phyloP scores from a whole-genome alignment of 139 green algal species.

The Chlamydomonas urium region DNA sequence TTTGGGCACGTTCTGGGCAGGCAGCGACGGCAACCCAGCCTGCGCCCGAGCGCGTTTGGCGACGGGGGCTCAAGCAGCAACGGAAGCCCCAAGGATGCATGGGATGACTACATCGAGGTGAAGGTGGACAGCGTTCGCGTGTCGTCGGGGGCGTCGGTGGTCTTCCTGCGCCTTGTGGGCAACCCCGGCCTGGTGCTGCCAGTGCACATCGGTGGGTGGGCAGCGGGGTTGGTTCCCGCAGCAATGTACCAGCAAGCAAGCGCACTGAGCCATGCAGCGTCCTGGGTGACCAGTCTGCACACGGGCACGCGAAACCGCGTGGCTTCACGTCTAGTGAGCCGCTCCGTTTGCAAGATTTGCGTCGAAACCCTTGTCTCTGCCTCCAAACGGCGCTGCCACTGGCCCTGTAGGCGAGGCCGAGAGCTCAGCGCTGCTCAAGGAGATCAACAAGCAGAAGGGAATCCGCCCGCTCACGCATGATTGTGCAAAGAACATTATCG shows the following conservation, averaged over 20 bases:
- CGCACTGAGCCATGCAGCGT: no score
- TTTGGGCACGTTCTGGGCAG: no score
- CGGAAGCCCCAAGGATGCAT: no score
- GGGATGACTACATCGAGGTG: conserved; percentile 14
- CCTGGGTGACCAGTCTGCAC: no score
- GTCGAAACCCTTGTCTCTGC: background rate
- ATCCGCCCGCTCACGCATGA: conserved; percentile 57
- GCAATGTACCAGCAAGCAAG: no score
- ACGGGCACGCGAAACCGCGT: no score
- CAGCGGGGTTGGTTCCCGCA: no score
- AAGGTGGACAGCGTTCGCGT: conserved; percentile 19
- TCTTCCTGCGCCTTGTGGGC: conserved; percentile 5
- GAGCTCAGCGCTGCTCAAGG: conserved; percentile 17
- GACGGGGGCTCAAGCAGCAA: background rate
- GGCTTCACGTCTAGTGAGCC: no score
- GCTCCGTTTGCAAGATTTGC: no score
- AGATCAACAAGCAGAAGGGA: conserved; percentile 39
- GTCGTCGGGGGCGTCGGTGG: background rate
- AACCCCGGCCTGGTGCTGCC: conserved; percentile 13
- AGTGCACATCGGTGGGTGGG: conserved; percentile 24
- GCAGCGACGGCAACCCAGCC: no score
- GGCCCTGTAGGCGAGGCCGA: conserved; percentile 5
- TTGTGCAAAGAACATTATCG: conserved; percentile 49
- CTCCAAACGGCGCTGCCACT: background rate
- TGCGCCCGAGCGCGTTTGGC: no score